Percentiles rank a stretch among this genome's conserved stretches.
phyloP scores from a whole-genome alignment of 2,329 filamentous ascomycete species.

The Paramyrothecium sp. region DNA sequence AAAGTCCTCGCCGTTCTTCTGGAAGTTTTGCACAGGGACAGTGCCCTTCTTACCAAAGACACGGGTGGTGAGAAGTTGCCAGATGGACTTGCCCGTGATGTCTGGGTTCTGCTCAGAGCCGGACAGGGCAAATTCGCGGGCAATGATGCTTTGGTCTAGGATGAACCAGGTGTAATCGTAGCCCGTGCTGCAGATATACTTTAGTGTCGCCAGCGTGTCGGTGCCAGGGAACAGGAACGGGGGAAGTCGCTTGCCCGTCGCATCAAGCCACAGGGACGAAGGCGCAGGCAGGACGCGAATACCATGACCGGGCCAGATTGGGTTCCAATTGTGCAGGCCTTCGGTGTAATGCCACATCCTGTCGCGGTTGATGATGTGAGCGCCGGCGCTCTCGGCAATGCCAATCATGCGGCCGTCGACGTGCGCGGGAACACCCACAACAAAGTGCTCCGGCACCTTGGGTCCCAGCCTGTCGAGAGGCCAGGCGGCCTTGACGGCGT shows the following conservation, averaged over 20 bases:
- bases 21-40: slow-evolving; percentile 54
- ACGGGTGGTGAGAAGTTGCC: slow-evolving; percentile 45
- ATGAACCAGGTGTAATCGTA: slow-evolving; percentile 66
- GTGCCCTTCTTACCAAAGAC: slow-evolving; percentile 53
- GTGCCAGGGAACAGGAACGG: slow-evolving; percentile 55
- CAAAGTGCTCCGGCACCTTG: slow-evolving; percentile 53
- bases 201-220: slow-evolving; percentile 57
- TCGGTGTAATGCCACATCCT: slow-evolving; percentile 69
- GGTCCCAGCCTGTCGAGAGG: slow-evolving; percentile 56
- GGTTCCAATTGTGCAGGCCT: slow-evolving; percentile 59
- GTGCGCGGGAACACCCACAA: slow-evolving; percentile 60
- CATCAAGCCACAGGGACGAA: slow-evolving; percentile 62
- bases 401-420: slow-evolving; percentile 64
- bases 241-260: slow-evolving; percentile 56
- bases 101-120: slow-evolving; percentile 65
- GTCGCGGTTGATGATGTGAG: slow-evolving; percentile 57
- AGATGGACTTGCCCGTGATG: slow-evolving; percentile 55
- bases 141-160: slow-evolving; percentile 55
- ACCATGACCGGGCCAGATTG: slow-evolving; percentile 60
- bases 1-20: slow-evolving; percentile 58
- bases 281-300: slow-evolving; percentile 61
- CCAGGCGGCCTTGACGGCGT: slow-evolving; percentile 57
- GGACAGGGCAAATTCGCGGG: slow-evolving; percentile 60
- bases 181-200: slow-evolving; percentile 58
- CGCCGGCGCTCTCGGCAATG: slow-evolving; percentile 52